A percentile compares a stretch with the other conserved stretches of the same genome.
phyloP scores from a whole-genome alignment of 371 early-diverging fungal genomes.

The Blakeslea trispora region DNA sequence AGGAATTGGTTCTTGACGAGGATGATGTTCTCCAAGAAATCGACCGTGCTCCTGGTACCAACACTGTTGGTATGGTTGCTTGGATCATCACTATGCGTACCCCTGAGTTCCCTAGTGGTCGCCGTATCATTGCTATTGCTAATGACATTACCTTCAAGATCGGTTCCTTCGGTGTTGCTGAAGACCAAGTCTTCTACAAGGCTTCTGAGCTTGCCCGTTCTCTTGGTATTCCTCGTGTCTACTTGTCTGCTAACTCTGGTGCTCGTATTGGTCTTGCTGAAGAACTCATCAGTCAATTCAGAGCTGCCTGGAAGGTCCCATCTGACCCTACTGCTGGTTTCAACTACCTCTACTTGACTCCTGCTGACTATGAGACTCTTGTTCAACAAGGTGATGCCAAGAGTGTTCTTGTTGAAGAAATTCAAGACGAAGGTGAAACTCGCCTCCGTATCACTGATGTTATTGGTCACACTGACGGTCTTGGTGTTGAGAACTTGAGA shows the following conservation, averaged over 20 bases:
- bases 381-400: constrained; percentile 58
- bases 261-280: constrained; percentile 99
- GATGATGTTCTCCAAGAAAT: constrained; percentile 76
- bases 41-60: constrained; percentile 86
- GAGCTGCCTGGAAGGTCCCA: constrained; percentile 84
- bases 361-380: constrained; percentile 69
- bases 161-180: constrained; percentile 96
- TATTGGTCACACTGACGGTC: constrained; percentile 87
- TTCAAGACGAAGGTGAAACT: constrained; percentile 73
- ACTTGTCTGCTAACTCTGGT: constrained; percentile 98
- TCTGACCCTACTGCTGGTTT: constrained; percentile 84
- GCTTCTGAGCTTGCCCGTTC: constrained; percentile 89
- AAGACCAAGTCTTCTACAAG: constrained; percentile 91
- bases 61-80: constrained; percentile 96
- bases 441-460: constrained; percentile 89
- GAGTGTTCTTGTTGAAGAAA: constrained; percentile 67
- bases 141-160: constrained; percentile 98
- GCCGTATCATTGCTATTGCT: constrained; percentile 91
- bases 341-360: constrained; percentile 90
- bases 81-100: constrained; percentile 91
- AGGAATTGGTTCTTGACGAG: constrained; percentile 90
- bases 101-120: constrained; percentile 93
- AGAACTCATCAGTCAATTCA: constrained; percentile 85
- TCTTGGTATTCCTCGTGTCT: constrained; percentile 91
- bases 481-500: constrained; percentile 99